Base-by-base conservation (phyloP, 371 early-diverging fungal species). In the Mortierella sp. region DNA sequence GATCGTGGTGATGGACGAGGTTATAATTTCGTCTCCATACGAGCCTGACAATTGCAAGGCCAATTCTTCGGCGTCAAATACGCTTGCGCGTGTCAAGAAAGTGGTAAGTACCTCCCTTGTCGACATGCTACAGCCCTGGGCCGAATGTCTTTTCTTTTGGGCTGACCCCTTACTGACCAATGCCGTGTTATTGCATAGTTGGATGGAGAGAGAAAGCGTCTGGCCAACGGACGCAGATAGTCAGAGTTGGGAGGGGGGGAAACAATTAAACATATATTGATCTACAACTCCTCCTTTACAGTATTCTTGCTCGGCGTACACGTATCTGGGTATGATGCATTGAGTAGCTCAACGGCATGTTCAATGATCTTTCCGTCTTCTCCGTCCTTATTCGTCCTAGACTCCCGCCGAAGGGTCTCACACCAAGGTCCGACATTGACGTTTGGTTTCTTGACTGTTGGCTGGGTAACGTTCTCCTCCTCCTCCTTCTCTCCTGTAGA, bases 1-100 rank as follows among this genome's bases (percentile, higher is more conserved):
- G 41, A 94, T 94, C 71, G 82, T 92, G 4, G 94, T 94, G 6
- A 79, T 94, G 82, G 94, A 94, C 77, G 94, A 94, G 63, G 88
- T 94, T n/a, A 68, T 87, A 21, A 91, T 94, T 59, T 76, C 84
- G 17, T 86, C 94, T 21, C 93, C 93, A 13, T 94, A 94, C 70
- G 81, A 82, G 34, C 82, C 87, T 5, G 90, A 91, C 3, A 85
- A 84, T 68, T 93, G 94, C 67, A 86, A 84, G 67, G 88, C 89
- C 17, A 86, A 86, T 60, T 67, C 79, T 4, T 82, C 87, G 7
- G 79, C 88, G n/a, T 79, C 88, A 37, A 80, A 83, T 17, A 83
- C 86, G 24, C 78, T 93, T 58, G 87, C 88, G 21, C 82, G 92
- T 56, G 90, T 92, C 40, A 91, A 88, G 65, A 93, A 92, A 85